phyloP scores from a whole-genome alignment of 306 rosid species.

The Cicer judaicum region DNA sequence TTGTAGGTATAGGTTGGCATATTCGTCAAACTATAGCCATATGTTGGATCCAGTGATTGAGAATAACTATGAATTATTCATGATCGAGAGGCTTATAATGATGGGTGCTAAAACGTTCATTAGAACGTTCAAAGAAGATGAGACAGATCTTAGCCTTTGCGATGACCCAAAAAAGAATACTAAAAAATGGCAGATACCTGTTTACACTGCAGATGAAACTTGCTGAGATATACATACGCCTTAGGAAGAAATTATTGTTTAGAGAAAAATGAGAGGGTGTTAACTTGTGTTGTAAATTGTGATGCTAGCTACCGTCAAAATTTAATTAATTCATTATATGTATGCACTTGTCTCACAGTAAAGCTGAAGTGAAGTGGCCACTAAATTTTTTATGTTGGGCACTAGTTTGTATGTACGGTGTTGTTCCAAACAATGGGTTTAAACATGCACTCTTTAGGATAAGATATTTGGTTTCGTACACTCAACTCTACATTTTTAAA shows the following conservation, averaged over 20 bases:
- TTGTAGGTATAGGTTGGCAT: conserved; percentile 82
- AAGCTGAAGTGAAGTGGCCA: conserved; percentile 29
- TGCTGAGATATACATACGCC: conserved; percentile 46
- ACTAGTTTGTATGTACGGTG: conserved; percentile 27
- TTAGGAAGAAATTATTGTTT: conserved; percentile 8
- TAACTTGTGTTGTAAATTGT: conserved; percentile 55
- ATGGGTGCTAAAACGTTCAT: conserved; percentile 83
- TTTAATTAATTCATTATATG: conserved; percentile 46
- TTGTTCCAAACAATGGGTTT: conserved; percentile 17
- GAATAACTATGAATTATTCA: conserved; percentile 83
- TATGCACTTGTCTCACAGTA: conserved; percentile 22
- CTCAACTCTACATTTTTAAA: not conserved
- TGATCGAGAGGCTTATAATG: conserved; percentile 86
- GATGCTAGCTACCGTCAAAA: conserved; percentile 41
- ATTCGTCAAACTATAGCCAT: conserved; percentile 76
- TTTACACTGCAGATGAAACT: conserved; percentile 65
- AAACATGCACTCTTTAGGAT: not conserved
- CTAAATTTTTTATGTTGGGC: conserved; percentile 12
- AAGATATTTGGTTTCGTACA: too few species aligned
- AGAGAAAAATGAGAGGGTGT: conserved; percentile 41
- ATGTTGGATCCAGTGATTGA: conserved; percentile 63
- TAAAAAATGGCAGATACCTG: conserved; percentile 85
- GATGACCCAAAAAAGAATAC: conserved; percentile 97
- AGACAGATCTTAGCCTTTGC: conserved; percentile 72
- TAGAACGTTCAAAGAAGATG: conserved; percentile 82